Percentiles rank a stretch among this genome's conserved stretches.
Conservation (phyloP, 2,329 filamentous ascomycete species). For the Cercospora zeina region DNA sequence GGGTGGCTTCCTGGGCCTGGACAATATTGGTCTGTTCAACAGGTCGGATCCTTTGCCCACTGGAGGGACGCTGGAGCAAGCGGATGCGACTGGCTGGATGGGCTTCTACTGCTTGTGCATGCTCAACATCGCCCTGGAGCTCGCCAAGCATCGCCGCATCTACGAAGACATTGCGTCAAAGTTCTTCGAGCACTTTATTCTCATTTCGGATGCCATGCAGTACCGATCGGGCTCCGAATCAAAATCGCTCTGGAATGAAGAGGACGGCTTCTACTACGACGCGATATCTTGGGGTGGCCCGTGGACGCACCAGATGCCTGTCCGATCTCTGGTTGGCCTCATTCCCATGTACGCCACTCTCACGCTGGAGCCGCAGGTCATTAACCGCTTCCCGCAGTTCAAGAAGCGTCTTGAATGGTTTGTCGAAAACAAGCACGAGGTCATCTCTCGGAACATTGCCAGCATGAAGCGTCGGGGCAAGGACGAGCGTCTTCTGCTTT, state of each 20-base stretch:
- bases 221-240: conserved; percentile 67
- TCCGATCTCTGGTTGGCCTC: conserved; percentile 86
- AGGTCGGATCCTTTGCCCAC: conserved; percentile 92
- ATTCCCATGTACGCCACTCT: conserved; percentile 91
- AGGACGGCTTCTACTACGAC: conserved; percentile 98
- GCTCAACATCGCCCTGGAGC: conserved; percentile 93
- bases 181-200: conserved; percentile 98
- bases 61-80: conserved; percentile 89
- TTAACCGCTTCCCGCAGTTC: conserved; percentile 88
- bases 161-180: conserved; percentile 98
- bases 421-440: conserved; percentile 78
- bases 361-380: conserved; percentile 88
- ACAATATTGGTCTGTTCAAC: conserved; percentile 98
- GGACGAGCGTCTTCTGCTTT: conserved; percentile 80
- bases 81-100: conserved; percentile 98
- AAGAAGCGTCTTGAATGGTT: conserved; percentile 95
- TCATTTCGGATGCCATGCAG: conserved; percentile 96
- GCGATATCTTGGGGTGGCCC: conserved; percentile 95
- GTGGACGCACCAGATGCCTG: conserved; percentile 87
- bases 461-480: conserved; percentile 89
- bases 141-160: conserved; percentile 90
- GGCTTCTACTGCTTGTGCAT: conserved; percentile 95
- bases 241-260: conserved; percentile 90
- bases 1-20: conserved; percentile 88
- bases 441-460: conserved; percentile 91